Evolutionary conservation across 305 asterid species (phyloP).

Genomic region (Solanum hybrid): DNA sequence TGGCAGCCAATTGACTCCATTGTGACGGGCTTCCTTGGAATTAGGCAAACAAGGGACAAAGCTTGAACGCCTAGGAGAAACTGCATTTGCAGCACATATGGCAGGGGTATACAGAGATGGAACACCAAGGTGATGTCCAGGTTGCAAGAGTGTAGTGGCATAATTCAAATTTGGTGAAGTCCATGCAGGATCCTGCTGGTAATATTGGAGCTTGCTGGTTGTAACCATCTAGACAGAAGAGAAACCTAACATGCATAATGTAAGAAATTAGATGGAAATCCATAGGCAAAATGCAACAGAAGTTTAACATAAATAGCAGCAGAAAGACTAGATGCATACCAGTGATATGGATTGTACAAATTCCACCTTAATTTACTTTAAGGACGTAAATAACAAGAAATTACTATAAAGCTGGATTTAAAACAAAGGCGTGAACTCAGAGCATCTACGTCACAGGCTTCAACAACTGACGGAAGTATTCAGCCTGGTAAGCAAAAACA

Average conservation of each 20-base stretch:
- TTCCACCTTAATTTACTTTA: not conserved
- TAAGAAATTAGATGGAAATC: conserved; percentile 6
- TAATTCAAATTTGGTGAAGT: conserved; percentile 30
- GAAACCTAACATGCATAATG: conserved; percentile 28
- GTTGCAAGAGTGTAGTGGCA: conserved; percentile 28
- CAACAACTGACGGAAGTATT: conserved; percentile 82
- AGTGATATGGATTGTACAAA: not conserved
- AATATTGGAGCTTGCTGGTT: conserved; percentile 25
- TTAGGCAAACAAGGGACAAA: conserved; percentile 16
- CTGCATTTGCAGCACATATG: conserved; percentile 15
- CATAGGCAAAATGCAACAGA: conserved; percentile 12
- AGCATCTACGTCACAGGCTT: conserved; percentile 80
- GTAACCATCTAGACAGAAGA: conserved; percentile 37
- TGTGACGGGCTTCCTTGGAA: conserved; percentile 15
- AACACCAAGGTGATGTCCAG: conserved; percentile 26
- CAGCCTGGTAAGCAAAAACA: conserved; percentile 49
- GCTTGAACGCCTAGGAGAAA: conserved; percentile 20
- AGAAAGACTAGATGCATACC: not conserved
- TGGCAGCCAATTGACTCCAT: conserved; percentile 23
- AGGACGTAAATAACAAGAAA: not conserved
- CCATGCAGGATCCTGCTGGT: conserved; percentile 37
- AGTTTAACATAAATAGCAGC: not conserved
- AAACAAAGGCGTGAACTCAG: not conserved
- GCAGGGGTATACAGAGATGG: conserved; percentile 24
- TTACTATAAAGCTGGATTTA: not conserved